A percentile compares a stretch with the other conserved stretches of the same genome.
These are phyloP conservation scores for Talaromyces adpressus DNA, from an alignment of 495 filamentous ascomycete species.

Conservation along the genomic window DNA sequence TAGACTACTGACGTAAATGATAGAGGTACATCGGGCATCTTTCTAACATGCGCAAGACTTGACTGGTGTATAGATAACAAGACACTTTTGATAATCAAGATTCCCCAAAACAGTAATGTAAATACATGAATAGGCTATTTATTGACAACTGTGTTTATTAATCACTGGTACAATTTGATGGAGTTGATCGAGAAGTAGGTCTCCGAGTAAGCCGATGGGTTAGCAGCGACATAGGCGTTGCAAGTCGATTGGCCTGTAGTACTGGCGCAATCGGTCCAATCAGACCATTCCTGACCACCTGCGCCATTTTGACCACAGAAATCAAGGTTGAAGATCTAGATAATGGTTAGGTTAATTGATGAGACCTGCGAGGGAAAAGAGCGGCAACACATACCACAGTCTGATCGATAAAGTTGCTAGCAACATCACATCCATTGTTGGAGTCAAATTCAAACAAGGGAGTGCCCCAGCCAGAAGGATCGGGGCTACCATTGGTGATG, in stretches of 20 bases:
- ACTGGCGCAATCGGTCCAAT: conserved; percentile 29
- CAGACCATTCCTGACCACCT: conserved; percentile 35
- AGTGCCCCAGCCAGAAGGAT: conserved; percentile 56
- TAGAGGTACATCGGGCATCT: background rate
- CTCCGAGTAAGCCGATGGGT: conserved; percentile 52
- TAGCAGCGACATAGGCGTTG: conserved; percentile 52
- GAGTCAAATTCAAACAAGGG: conserved; percentile 41
- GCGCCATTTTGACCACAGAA: conserved; percentile 92
- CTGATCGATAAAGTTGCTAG: conserved; percentile 60
- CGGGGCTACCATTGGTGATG: conserved; percentile 49
- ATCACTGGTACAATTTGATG: conserved; percentile 50
- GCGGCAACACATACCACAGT: conserved; percentile 34
- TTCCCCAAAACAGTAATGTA: background rate
- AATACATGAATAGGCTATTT: background rate
- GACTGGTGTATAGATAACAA: background rate
- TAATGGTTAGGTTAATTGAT: background rate
- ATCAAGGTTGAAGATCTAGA: conserved; percentile 62
- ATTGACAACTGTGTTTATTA: background rate
- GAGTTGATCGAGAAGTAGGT: conserved; percentile 70
- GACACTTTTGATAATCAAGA: background rate
- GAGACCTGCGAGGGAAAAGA: background rate
- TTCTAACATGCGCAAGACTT: background rate
- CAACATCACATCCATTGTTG: conserved; percentile 50
- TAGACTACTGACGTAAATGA: background rate
- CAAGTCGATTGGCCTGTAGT: conserved; percentile 43